Evolutionary conservation across 2,329 filamentous ascomycete genomes (phyloP).

Genomic region (Torrubiella hemipterigena): DNA sequence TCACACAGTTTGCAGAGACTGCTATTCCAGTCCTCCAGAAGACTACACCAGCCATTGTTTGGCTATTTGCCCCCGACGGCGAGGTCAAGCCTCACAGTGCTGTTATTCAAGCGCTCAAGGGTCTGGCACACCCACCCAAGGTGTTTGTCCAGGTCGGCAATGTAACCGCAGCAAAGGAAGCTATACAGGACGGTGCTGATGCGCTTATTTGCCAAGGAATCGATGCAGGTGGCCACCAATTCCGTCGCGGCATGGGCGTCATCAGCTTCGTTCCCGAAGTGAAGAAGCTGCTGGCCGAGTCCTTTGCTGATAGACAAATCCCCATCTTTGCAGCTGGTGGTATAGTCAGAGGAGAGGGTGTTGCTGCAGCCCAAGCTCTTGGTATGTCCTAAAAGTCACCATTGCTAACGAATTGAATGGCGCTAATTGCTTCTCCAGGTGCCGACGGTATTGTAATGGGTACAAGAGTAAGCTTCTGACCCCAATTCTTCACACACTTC

Average conservation of each 20-base stretch:
- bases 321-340: constrained; percentile 47
- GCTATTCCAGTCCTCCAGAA: constrained; percentile 36
- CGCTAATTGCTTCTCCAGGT: no score
- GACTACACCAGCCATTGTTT: constrained; percentile 46
- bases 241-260: constrained; percentile 38
- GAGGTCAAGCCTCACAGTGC: constrained; percentile 22
- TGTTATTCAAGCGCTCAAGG: constrained; percentile 23
- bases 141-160: constrained; percentile 53
- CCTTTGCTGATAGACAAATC: constrained; percentile 20
- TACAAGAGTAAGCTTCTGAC: constrained; percentile 21
- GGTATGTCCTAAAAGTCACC: constrained; percentile 23
- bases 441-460: constrained; percentile 32
- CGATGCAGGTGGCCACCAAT: constrained; percentile 54
- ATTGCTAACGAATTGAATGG: constrained; percentile 7
- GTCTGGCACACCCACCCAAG: constrained; percentile 21
- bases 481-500: background rate
- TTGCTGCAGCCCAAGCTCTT: constrained; percentile 41
- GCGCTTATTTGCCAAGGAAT: constrained; percentile 50
- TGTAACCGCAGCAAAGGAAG: constrained; percentile 39
- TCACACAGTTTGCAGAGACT: constrained; percentile 25
- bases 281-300: constrained; percentile 27
- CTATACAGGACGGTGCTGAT: constrained; percentile 36
- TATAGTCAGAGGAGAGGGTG: constrained; percentile 42
- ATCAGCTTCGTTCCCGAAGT: constrained; percentile 47
- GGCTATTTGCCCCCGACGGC: constrained; percentile 52